Percentiles rank a stretch among this genome's conserved stretches.
phyloP scores from a whole-genome alignment of 495 filamentous ascomycete genomes.

The Mycothermus thermophilus region DNA sequence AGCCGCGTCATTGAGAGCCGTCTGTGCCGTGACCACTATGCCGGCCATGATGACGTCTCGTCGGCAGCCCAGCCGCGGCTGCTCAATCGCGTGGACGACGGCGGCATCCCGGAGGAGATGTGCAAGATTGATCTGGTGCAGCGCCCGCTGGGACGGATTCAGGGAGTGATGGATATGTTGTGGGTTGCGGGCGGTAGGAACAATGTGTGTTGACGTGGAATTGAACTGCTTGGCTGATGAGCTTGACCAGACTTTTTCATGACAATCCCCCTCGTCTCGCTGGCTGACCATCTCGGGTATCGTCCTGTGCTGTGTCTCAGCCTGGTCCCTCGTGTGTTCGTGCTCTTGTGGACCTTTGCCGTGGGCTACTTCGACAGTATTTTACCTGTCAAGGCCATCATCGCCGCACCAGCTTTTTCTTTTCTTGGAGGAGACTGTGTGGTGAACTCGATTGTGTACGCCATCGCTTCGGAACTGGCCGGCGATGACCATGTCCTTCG shows the following conservation, averaged over 20 bases:
- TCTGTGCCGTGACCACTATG: conserved; percentile 34
- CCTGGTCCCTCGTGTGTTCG: conserved; percentile 23
- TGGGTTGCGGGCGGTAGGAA: conserved; percentile 33
- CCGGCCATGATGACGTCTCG: conserved; percentile 19
- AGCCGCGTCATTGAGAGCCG: conserved; percentile 35
- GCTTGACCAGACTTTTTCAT: conserved; percentile 26
- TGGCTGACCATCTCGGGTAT: conserved; percentile 26
- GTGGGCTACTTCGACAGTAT: conserved; percentile 27
- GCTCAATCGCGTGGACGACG: too few relatives aligned
- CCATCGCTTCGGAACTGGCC: conserved; percentile 26
- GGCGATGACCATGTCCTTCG: conserved; percentile 26
- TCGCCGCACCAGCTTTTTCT: conserved; percentile 24
- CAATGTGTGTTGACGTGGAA: neutral
- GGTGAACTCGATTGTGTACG: conserved; percentile 33
- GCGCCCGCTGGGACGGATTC: conserved; percentile 28
- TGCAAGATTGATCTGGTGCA: conserved; percentile 36
- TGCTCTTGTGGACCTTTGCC: conserved; percentile 27
- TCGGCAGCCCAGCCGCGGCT: too few relatives aligned
- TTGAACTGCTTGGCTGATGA: too few relatives aligned
- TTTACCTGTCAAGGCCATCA: conserved; percentile 24
- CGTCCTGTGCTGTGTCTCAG: conserved; percentile 26
- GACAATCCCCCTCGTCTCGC: conserved; percentile 31
- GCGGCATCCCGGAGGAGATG: conserved; percentile 27
- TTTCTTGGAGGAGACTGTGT: conserved; percentile 33
- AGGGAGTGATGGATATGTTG: conserved; percentile 28